Conservation (phyloP, 805 yeast species). For the Candida alai region DNA sequence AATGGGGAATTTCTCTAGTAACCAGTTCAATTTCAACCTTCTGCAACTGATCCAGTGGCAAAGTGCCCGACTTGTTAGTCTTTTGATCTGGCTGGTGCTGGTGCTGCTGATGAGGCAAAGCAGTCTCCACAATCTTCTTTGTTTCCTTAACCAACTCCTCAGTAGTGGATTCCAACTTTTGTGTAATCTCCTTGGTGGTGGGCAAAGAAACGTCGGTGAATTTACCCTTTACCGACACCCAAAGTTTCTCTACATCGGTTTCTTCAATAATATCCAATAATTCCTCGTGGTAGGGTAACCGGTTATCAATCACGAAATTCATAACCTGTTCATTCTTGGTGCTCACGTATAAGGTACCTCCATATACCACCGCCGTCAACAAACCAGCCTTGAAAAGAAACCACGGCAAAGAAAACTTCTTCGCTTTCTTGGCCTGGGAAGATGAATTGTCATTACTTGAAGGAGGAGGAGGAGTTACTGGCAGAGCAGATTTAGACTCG, state of each 20-base stretch:
- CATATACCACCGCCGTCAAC: slow-evolving; percentile 29
- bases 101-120: slow-evolving; percentile 1
- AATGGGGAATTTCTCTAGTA: slow-evolving; percentile 24
- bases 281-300: slow-evolving; percentile 41
- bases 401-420: slow-evolving; percentile 28
- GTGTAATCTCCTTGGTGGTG: slow-evolving; percentile 30
- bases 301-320: slow-evolving; percentile 42
- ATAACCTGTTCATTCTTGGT: slow-evolving; percentile 41
- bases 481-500: slow-evolving; percentile 4
- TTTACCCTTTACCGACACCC: slow-evolving; percentile 16
- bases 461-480: slow-evolving; percentile 4
- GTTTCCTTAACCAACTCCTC: slow-evolving; percentile 35
- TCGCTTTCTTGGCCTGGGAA: slow-evolving; percentile 14
- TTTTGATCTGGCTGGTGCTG: too few species aligned
- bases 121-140: slow-evolving; percentile 24
- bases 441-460: slow-evolving; percentile 1
- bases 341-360: slow-evolving; percentile 37
- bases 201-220: slow-evolving; percentile 22
- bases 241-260: slow-evolving; percentile 25
- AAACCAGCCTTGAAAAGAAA: slow-evolving; percentile 28
- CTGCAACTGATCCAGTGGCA: slow-evolving; percentile 42
- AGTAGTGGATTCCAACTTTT: slow-evolving; percentile 28
- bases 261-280: slow-evolving; percentile 32
- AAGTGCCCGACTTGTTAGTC: too few species aligned
- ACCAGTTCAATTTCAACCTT: slow-evolving; percentile 35